These are phyloP conservation scores for Penicillium griseofulvum DNA, from an alignment of 2,329 filamentous ascomycete species.

Conservation along the genomic window DNA sequence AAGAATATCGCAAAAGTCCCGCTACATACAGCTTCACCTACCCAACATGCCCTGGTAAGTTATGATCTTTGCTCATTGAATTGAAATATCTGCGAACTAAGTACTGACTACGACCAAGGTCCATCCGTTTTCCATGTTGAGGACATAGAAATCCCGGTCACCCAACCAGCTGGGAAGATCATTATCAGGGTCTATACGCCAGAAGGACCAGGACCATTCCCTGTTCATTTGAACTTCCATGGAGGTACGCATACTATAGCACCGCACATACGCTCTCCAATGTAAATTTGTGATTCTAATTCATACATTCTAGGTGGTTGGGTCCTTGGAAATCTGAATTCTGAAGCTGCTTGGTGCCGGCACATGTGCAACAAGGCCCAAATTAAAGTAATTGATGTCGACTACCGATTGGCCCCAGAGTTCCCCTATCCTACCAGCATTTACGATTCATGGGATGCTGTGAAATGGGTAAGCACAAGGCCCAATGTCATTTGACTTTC, in stretches of 20 bases:
- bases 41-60: constrained; percentile 24
- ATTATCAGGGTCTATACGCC: constrained; percentile 28
- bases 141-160: constrained; percentile 24
- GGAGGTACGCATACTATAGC: constrained; percentile 4
- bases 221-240: constrained; percentile 22
- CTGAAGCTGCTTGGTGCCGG: constrained; percentile 29
- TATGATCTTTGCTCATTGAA: neutral
- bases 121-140: constrained; percentile 16
- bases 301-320: constrained; percentile 17
- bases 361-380: constrained; percentile 19
- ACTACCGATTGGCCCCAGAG: constrained; percentile 17
- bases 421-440: constrained; percentile 16
- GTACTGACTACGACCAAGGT: constrained; percentile 5
- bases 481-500: neutral
- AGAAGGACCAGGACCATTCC: constrained; percentile 20
- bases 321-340: constrained; percentile 26
- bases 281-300: neutral
- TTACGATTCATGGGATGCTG: constrained; percentile 28
- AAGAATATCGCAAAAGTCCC: constrained; percentile 26
- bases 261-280: neutral
- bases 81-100: neutral
- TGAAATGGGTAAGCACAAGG: constrained; percentile 27
- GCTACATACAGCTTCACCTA: constrained; percentile 32
- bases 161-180: constrained; percentile 23
- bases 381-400: constrained; percentile 18